Evolutionary conservation across 768 basidiomycete genomes (phyloP), one percentile per base, ranked within the genome.

Genomic region (Pleurotus eryngii): DNA sequence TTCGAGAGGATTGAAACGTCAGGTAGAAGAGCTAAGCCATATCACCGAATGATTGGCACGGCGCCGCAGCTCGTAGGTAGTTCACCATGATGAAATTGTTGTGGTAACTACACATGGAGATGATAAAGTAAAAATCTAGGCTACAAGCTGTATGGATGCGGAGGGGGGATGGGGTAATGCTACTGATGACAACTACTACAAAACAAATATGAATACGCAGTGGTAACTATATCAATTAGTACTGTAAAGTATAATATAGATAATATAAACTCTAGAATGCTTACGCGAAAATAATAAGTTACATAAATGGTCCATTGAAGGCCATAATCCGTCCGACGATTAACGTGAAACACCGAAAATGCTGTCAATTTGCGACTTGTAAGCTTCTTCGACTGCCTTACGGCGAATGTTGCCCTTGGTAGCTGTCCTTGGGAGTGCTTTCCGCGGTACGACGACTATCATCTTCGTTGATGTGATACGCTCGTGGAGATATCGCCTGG

Each of bases 331-430:
- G 17, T 43, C 26, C 20, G 11, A 45, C 35, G 22, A 40, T 37
- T 53, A 53, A 27, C n/a, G 18, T 46, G 22, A 12, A 35, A 58
- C 57, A 12, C 60, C 68, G 62, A 84, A 90, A 38, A 89, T 78
- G 37, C 67, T 65, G 69, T 91, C 87, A 20, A 92, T 77, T 56
- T 80, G 72, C 22, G 65, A 61, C 64, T 76, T 76, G 74, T 81
- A 89, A 22, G 74, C 63, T 60, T 87, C 86, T 70, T 92, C 90
- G 18, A 90, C 87, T 11, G 87, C 89, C 61, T 78, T 81, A 46
- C 90, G 81, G 49, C 90, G 84, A 61, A 92, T 86, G 65, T 91
- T 92, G 26, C 90, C 89, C 73, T 92, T 92, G 11, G 90, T 90
- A 17, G 83, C 84, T 0, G 90, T 92, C 61, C 90, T 77, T 39